A percentile compares a stretch with the other conserved stretches of the same genome.
phyloP scores from a whole-genome alignment of 257 asterid species.

The Paulownia fortunei region DNA sequence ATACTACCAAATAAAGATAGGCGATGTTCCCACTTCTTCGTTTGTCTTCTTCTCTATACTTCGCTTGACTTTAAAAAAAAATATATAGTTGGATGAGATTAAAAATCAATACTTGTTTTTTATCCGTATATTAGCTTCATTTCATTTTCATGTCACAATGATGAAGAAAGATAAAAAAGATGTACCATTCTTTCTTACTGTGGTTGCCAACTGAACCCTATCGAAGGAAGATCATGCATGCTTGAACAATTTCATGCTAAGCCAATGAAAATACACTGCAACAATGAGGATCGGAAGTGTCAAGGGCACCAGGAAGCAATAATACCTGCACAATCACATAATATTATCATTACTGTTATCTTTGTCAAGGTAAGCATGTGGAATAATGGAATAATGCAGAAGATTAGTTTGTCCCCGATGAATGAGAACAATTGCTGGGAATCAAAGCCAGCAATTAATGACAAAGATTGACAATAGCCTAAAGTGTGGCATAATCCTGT shows the following conservation, averaged over 20 bases:
- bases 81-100: background rate
- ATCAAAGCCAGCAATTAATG: background rate
- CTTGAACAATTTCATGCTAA: conserved; percentile 90
- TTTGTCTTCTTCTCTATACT: background rate
- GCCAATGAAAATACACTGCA: conserved; percentile 80
- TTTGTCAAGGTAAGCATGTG: background rate
- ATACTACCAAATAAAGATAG: background rate
- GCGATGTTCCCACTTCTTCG: background rate
- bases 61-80: background rate
- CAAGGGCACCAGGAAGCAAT: conserved; percentile 82
- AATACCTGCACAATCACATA: conserved; percentile 59
- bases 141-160: background rate
- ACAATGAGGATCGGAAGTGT: conserved; percentile 70
- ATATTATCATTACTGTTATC: background rate
- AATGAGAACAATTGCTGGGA: background rate
- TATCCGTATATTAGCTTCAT: background rate
- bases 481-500: background rate
- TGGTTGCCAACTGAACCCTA: background rate
- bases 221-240: conserved; percentile 57
- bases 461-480: background rate
- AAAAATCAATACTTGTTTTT: background rate
- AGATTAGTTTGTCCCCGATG: background rate
- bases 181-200: background rate
- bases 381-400: background rate
- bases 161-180: background rate